phyloP scores from a whole-genome alignment of 208 protist species.

The Leishmania major region DNA sequence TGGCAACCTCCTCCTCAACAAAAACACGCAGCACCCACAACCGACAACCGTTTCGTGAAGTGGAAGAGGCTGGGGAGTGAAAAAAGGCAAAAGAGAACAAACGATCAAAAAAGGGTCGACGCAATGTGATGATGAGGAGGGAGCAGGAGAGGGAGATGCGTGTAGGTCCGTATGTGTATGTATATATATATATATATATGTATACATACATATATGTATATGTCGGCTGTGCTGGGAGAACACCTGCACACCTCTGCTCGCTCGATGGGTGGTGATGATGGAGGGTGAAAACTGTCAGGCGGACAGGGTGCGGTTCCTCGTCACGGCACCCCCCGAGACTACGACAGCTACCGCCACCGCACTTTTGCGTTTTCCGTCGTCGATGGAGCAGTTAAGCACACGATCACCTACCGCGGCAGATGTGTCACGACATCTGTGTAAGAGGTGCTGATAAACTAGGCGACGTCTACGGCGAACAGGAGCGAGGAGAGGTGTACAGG shows the following conservation, averaged over 20 bases:
- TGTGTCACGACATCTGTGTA: neutral
- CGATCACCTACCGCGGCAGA: neutral
- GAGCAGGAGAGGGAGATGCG: neutral
- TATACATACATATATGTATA: neutral
- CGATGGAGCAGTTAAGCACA: neutral
- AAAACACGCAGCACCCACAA: neutral
- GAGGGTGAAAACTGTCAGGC: neutral
- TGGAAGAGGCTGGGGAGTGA: neutral
- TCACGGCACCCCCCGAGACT: neutral
- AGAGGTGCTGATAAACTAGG: neutral
- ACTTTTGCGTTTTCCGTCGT: neutral
- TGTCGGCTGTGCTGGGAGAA: neutral
- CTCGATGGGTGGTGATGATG: neutral
- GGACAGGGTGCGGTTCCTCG: neutral
- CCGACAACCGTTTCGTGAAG: neutral
- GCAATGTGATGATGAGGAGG: neutral
- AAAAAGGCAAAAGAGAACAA: neutral
- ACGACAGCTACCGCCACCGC: neutral
- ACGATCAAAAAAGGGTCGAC: too few relatives aligned
- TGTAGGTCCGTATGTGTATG: neutral
- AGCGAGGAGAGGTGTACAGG: neutral
- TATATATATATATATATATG: neutral
- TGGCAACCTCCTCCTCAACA: neutral
- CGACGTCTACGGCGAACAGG: neutral
- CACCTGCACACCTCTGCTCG: neutral